Base-by-base conservation (phyloP, 1,139 yeast genomes). In the Meyerozyma guilliermondii region DNA sequence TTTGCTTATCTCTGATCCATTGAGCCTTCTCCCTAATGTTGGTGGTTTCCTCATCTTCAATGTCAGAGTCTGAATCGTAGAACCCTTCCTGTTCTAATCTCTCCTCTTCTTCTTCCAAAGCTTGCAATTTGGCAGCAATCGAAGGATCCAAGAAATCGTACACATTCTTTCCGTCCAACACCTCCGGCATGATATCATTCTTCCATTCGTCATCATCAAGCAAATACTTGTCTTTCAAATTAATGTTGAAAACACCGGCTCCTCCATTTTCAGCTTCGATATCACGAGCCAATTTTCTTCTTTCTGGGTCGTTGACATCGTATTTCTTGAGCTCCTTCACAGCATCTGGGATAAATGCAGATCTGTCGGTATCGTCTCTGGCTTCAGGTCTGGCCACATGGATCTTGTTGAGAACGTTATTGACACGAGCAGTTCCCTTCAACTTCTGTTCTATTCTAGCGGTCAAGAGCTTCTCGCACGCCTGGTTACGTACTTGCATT, bases 161-260 rank as follows among this genome's bases (percentile, higher is more conserved):
- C 46, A 92, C 96, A 64, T 92, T 92, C 74, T 83, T 86, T 68
- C 99, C 99, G 58, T 92, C 91, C 63, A 92, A 73, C 44, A 92
- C 77, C 73, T 92, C 99, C 22, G 99, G 99, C 89, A 94, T 89
- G 51, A 84, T 78, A 64, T 92, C 99, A 52, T 88, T 80, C 78
- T 92, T 92, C 99, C 99, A 92, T 49, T 87, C 95, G 39, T 91
- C 98, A 60, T 94, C 94, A 53, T 92, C 98, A 54, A 92, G 75
- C 48, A 92, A 57, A 68, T 92, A 92, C 56, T 84, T 85, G 58
- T 91, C 98, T 67, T 89, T 87, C 70, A 91, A 76, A 71, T 94
- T 88, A 58, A 92, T 81, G 70, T 89, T 92, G 75, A 72, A 92
- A 33, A 92, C 98, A 76, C 98, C 98, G 26, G 98, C 97, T 62